phyloP scores from a whole-genome alignment of 2,329 filamentous ascomycete species.

The Sarocladium brachiariae region DNA sequence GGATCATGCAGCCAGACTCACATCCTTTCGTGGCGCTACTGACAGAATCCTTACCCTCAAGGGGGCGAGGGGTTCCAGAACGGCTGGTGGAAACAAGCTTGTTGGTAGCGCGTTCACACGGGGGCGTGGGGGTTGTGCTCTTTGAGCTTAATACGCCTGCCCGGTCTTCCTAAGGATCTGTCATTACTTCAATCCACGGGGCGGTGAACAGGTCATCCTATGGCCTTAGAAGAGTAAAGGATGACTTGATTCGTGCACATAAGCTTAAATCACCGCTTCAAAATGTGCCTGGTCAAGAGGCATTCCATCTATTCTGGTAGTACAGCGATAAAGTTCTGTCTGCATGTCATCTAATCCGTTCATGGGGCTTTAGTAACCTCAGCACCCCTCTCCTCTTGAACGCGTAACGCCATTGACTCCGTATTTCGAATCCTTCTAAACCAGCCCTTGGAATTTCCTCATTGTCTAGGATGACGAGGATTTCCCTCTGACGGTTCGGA shows the following conservation, averaged over 20 bases:
- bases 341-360: not conserved
- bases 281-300: too few relatives aligned
- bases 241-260: too few relatives aligned
- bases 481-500: too few relatives aligned
- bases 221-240: too few relatives aligned
- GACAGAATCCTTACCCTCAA: not conserved
- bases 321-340: not conserved
- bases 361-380: not conserved
- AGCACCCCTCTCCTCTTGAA: not conserved
- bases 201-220: too few relatives aligned
- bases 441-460: too few relatives aligned
- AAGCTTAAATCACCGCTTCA: too few relatives aligned
- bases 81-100: conserved; percentile 1
- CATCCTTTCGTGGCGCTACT: not conserved
- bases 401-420: conserved; percentile 3
- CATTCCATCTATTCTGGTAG: conserved; percentile 2
- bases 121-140: not conserved
- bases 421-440: not conserved
- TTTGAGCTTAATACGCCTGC: too few relatives aligned
- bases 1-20: conserved; percentile 3
- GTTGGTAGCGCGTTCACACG: not conserved
- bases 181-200: too few relatives aligned
- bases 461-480: too few relatives aligned
- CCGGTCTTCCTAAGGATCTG: too few relatives aligned
- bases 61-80: conserved; percentile 6